These are phyloP conservation scores for Metarhizium robertsii DNA, from an alignment of 2,329 filamentous ascomycete species.

Conservation along the genomic window DNA sequence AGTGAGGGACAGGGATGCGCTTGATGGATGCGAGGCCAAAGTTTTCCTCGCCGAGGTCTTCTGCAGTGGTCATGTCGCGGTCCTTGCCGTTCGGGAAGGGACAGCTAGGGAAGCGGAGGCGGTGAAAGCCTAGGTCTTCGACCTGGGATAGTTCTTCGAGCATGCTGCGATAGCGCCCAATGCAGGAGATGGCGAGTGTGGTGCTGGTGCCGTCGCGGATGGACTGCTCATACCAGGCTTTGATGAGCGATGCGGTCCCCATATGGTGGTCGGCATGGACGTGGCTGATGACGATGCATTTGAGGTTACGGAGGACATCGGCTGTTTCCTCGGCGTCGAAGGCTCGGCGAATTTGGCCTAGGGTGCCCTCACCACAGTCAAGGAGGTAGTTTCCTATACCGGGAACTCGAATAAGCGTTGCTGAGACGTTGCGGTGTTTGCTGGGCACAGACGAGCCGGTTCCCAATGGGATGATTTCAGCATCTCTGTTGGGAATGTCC, in stretches of 20 bases:
- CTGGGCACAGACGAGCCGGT: constrained; percentile 87
- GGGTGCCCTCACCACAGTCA: constrained; percentile 85
- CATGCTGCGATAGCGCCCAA: constrained; percentile 63
- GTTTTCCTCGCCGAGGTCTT: constrained; percentile 31
- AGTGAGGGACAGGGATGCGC: constrained; percentile 65
- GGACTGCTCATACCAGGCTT: constrained; percentile 62
- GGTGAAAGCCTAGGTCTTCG: constrained; percentile 64
- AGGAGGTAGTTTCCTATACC: constrained; percentile 81
- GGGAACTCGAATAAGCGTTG: constrained; percentile 75
- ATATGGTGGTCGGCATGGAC: constrained; percentile 95
- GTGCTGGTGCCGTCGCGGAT: constrained; percentile 25
- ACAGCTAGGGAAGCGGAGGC: constrained; percentile 29
- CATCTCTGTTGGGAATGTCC: constrained; percentile 64
- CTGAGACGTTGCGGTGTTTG: constrained; percentile 91
- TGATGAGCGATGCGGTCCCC: constrained; percentile 71
- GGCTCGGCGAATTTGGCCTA: constrained; percentile 75
- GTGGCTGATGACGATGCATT: constrained; percentile 87
- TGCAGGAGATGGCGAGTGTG: constrained; percentile 56
- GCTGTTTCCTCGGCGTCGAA: constrained; percentile 56
- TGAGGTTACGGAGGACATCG: constrained; percentile 68
- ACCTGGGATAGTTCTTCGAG: constrained; percentile 70
- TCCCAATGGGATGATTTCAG: constrained; percentile 78
- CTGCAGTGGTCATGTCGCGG: constrained; percentile 23
- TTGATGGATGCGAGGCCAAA: constrained; percentile 60
- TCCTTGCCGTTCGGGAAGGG: constrained; percentile 10